Conservation (phyloP, 2,329 filamentous ascomycete genomes). For the Furcasterigmium sp. region DNA sequence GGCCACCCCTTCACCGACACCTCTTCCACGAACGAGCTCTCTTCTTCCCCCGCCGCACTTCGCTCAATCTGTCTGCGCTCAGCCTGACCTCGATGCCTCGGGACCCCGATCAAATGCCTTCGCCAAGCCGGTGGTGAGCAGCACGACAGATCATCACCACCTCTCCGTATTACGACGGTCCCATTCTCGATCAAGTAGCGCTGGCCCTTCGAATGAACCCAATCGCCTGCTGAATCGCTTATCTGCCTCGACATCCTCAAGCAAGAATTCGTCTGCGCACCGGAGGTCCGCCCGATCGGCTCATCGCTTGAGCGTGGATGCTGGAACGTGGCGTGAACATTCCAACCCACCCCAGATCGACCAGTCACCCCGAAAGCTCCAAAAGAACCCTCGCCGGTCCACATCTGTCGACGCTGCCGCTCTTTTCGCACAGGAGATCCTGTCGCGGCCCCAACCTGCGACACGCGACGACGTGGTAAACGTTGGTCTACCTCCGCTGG, state of each 20-base stretch:
- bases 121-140: neutral
- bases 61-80: neutral
- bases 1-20: neutral
- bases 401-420: neutral
- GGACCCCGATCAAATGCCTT: neutral
- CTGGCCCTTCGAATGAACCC: conserved; percentile 28
- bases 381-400: neutral
- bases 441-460: neutral
- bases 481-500: neutral
- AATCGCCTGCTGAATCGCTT: conserved; percentile 42
- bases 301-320: neutral
- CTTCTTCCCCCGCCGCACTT: neutral
- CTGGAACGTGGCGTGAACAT: neutral
- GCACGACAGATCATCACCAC: neutral
- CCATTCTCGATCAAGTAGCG: conserved; percentile 28
- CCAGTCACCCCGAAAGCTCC: conserved; percentile 1
- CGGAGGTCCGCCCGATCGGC: neutral
- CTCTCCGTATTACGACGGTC: neutral
- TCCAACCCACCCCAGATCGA: neutral
- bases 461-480: neutral
- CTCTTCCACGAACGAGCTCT: neutral
- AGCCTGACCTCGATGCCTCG: neutral
- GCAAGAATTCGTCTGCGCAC: conserved; percentile 16
- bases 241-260: conserved; percentile 43
- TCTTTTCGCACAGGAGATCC: neutral